A percentile compares a stretch with the other conserved stretches of the same genome.
These are phyloP conservation scores for Hypholoma sublateritium DNA, from an alignment of 768 basidiomycete genomes.

Conservation along the genomic window DNA sequence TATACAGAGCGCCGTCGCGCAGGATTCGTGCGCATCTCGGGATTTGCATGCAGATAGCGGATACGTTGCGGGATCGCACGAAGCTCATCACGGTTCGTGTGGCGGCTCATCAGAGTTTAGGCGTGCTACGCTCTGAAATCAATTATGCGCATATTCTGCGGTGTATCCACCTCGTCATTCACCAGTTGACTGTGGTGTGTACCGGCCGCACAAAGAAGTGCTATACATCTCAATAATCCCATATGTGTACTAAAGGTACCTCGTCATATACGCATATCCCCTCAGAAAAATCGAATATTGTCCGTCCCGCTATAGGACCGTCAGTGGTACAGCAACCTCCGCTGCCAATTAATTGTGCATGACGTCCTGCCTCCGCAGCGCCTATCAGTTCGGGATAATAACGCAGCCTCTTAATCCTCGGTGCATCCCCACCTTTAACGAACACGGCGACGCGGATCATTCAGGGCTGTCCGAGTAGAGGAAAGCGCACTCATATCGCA, in stretches of 20 bases:
- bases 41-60: no score
- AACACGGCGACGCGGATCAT: neutral
- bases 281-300: constrained; percentile 6
- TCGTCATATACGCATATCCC: neutral
- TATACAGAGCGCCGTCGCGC: no score
- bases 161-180: neutral
- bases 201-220: neutral
- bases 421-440: neutral
- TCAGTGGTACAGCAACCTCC: neutral
- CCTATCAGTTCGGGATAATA: neutral
- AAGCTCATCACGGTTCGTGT: neutral
- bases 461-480: neutral
- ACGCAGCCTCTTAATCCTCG: neutral
- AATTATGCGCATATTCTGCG: neutral
- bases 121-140: neutral
- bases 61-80: neutral
- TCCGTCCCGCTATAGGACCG: neutral
- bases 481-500: neutral
- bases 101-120: neutral
- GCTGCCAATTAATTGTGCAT: no score
- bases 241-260: neutral
- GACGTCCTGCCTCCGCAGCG: no score
- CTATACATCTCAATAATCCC: neutral
- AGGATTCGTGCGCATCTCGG: no score
- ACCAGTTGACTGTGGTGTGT: neutral